Evolutionary conservation across 257 asterid species (phyloP).

Genomic region (Fraxinus excelsior): DNA sequence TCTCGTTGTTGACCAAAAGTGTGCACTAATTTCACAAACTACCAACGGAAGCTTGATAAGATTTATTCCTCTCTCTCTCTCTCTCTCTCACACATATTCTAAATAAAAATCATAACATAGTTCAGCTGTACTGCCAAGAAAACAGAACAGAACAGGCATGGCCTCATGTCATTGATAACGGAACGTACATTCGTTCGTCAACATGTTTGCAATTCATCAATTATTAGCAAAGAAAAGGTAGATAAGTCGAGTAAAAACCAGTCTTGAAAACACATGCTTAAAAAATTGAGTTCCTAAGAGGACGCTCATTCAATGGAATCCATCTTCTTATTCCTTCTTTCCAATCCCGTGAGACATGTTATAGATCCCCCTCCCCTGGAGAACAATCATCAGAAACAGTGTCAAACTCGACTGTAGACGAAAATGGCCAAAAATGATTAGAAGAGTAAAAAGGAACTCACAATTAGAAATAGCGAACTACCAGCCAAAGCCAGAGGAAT

Average conservation of each 20-base stretch:
- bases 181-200: background rate
- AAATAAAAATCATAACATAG: background rate
- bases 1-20: too few species aligned
- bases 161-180: background rate
- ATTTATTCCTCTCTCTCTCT: background rate
- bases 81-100: background rate
- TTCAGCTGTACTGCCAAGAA: background rate
- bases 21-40: too few species aligned
- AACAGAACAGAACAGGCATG: background rate
- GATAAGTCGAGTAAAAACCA: background rate
- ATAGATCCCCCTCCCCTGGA: constrained; percentile 34
- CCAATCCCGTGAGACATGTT: constrained; percentile 30
- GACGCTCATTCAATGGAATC: background rate
- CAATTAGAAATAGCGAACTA: constrained; percentile 23
- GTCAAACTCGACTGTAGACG: background rate
- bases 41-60: background rate
- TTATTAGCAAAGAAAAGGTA: background rate
- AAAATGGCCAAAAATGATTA: background rate
- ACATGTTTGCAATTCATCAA: background rate
- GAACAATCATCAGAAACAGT: background rate
- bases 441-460: constrained; percentile 17
- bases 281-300: background rate
- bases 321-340: constrained; percentile 27
- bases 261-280: background rate
- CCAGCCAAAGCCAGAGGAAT: constrained; percentile 36